Conservation (phyloP, 148 eudicot genomes). For the Cornus suecica region DNA sequence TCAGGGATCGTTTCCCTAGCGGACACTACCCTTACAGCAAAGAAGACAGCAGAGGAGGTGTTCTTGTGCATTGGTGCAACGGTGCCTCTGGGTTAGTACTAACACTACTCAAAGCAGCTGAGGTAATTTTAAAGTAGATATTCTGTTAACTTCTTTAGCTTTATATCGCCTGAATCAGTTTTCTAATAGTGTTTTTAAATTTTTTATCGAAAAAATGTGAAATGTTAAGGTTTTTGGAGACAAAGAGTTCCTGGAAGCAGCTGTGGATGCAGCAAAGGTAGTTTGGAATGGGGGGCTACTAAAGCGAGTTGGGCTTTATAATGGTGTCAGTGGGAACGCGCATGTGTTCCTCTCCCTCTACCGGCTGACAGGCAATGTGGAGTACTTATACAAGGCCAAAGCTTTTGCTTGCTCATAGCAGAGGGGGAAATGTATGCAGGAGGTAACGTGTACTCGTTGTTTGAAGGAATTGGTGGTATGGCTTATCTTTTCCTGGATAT, state of each 20-base stretch:
- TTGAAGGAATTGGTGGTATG: slow-evolving; percentile 77
- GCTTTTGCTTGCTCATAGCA: slow-evolving; percentile 58
- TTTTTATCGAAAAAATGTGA: background rate
- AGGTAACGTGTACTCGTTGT: slow-evolving; percentile 55
- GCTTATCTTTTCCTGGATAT: slow-evolving; percentile 67
- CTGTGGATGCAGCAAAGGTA: slow-evolving; percentile 50
- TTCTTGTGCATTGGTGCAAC: slow-evolving; percentile 63
- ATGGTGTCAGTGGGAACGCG: slow-evolving; percentile 65
- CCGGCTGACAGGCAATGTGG: slow-evolving; percentile 37
- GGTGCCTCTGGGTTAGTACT: slow-evolving; percentile 67
- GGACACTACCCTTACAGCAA: slow-evolving; percentile 48
- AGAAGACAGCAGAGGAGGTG: slow-evolving; percentile 28
- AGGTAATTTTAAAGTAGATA: slow-evolving; percentile 29
- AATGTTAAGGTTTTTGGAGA: slow-evolving; percentile 45
- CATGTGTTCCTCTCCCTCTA: slow-evolving; percentile 59
- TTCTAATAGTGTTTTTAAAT: background rate
- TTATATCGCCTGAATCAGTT: background rate
- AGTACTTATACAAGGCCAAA: slow-evolving; percentile 55
- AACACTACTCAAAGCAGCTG: slow-evolving; percentile 51
- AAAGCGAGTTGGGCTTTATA: slow-evolving; percentile 61
- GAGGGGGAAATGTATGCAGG: slow-evolving; percentile 60
- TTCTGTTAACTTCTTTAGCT: background rate
- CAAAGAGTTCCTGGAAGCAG: slow-evolving; percentile 48
- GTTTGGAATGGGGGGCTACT: slow-evolving; percentile 70
- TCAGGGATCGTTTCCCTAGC: slow-evolving; percentile 35